Evolutionary conservation across 169 alveolate species (phyloP), one percentile per base, ranked within the genome.

Genomic region (Cyclospora cayetanensis): DNA sequence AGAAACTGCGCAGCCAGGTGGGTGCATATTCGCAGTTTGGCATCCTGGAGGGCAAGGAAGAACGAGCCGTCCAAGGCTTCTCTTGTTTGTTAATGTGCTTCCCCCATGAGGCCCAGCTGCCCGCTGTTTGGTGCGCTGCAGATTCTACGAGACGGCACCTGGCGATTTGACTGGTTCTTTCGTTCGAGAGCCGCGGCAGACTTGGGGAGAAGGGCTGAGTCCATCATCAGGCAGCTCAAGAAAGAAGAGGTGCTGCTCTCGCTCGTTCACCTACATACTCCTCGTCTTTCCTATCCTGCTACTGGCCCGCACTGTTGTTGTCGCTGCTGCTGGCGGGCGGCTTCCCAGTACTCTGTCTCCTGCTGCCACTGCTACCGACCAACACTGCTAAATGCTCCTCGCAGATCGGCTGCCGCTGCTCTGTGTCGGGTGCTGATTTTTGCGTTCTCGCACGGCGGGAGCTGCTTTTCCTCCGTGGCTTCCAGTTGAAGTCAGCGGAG

Each of bases 141-240:
- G 60, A 7, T 68, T 29, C 76, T 86, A 50, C 90, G 92, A 1
- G 98, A 96, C 63, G 95, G 95, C 68, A 89, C 88, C 27, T 96
- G 93, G 92, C 93, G 87, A 55, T 93, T 94, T 27, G 95, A 96
- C 74, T 79, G 96, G 95, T 95, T 96, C 82, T 66, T 96, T 60
- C 90, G 95, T 31, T 92, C 97, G 9, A 90, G 98, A 46, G 43
- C 93, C 29, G 83, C 96, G 18, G 65, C 65, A 72, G 98, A 96
- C 66, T 53, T 96, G 20, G 87, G 95, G 31, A 94, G 94, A 83
- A 88, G 98, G 20, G 97, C 96, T 0, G 98, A 96, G 74, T 95
- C 94, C 82, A 72, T 96, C 72, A 92, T 96, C 29, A 90, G 96
- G 53, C 95, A 94, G 72, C 90, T 96, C 80, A 94, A 94, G 27